phyloP scores from a whole-genome alignment of 352 stramenopile species.

The Thraustochytrium striatum region DNA sequence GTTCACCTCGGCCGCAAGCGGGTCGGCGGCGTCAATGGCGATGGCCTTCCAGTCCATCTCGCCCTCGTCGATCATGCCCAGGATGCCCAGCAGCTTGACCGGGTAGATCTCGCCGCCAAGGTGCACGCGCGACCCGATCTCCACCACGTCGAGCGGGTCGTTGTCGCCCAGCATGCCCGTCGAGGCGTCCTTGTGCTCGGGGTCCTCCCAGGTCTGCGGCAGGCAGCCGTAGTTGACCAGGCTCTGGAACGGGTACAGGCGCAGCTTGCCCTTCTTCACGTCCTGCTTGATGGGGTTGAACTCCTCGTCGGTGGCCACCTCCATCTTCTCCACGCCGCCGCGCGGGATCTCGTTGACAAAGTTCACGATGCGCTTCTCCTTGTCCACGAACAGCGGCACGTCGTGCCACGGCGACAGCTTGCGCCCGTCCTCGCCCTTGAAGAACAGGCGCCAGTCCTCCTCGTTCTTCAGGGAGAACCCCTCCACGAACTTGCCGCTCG shows the following conservation, averaged over 20 bases:
- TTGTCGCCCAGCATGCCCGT: constrained; percentile 90
- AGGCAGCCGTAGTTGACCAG: constrained; percentile 92
- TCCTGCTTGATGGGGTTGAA: constrained; percentile 95
- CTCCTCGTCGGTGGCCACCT: constrained; percentile 80
- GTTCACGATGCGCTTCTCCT: constrained; percentile 70
- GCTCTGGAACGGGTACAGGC: constrained; percentile 64
- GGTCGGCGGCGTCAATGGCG: constrained; percentile 89
- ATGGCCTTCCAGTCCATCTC: constrained; percentile 99
- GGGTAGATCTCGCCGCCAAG: constrained; percentile 84
- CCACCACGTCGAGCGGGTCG: constrained; percentile 97
- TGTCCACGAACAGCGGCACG: constrained; percentile 70
- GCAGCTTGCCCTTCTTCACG: constrained; percentile 92
- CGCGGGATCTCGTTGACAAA: constrained; percentile 89
- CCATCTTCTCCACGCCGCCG: constrained; percentile 78
- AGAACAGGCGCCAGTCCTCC: constrained; percentile 68
- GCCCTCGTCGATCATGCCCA: constrained; percentile 98
- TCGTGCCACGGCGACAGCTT: constrained; percentile 86
- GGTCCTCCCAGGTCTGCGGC: constrained; percentile 99
- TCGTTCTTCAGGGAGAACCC: constrained; percentile 49
- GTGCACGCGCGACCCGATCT: constrained; percentile 88
- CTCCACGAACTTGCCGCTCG: neutral
- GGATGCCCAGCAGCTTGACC: constrained; percentile 93
- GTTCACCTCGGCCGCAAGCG: constrained; percentile 86
- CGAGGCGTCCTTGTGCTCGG: constrained; percentile 83
- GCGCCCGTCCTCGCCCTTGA: constrained; percentile 68